Percentiles rank a stretch among this genome's conserved stretches.
phyloP scores from a whole-genome alignment of 345 rosid species.

The Carallia pectinifolia region DNA sequence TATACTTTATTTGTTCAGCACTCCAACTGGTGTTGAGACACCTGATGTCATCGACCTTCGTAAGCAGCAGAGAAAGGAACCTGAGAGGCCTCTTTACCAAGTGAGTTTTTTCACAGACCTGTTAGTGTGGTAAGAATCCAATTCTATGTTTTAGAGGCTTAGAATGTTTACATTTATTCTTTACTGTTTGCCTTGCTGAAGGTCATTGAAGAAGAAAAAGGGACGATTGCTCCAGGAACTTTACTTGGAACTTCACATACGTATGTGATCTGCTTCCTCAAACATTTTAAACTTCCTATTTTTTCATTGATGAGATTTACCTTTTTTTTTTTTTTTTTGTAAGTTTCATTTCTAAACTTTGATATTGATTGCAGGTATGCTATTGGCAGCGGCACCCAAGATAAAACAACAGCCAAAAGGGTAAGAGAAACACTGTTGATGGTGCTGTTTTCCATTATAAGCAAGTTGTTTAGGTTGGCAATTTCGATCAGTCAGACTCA shows the following conservation, averaged over 20 bases:
- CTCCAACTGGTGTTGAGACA: constrained; percentile 99
- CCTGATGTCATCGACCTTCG: constrained; percentile 99
- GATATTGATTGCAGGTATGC: constrained; percentile 47
- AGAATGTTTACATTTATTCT: not conserved
- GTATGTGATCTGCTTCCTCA: constrained; percentile 30
- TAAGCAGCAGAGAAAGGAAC: constrained; percentile 98
- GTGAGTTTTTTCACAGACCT: constrained; percentile 41
- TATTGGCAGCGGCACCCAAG: constrained; percentile 73
- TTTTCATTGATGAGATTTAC: not conserved
- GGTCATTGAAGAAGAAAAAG: constrained; percentile 92
- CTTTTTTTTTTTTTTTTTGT: not conserved
- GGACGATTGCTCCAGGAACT: constrained; percentile 79
- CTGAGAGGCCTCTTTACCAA: constrained; percentile 87
- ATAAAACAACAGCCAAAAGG: constrained; percentile 82
- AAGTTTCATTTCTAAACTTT: not conserved
- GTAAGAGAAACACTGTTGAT: constrained; percentile 42
- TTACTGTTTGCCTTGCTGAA: constrained; percentile 17
- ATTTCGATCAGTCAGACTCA: too few species aligned
- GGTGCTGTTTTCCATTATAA: not conserved
- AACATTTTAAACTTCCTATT: not conserved
- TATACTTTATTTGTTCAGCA: constrained; percentile 41
- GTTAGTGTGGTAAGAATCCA: not conserved
- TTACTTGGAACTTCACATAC: constrained; percentile 92
- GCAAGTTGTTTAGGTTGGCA: not conserved
- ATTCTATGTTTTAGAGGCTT: too few species aligned